These are phyloP conservation scores for Suillus ampliporus DNA, from an alignment of 768 basidiomycete genomes.

Conservation along the genomic window DNA sequence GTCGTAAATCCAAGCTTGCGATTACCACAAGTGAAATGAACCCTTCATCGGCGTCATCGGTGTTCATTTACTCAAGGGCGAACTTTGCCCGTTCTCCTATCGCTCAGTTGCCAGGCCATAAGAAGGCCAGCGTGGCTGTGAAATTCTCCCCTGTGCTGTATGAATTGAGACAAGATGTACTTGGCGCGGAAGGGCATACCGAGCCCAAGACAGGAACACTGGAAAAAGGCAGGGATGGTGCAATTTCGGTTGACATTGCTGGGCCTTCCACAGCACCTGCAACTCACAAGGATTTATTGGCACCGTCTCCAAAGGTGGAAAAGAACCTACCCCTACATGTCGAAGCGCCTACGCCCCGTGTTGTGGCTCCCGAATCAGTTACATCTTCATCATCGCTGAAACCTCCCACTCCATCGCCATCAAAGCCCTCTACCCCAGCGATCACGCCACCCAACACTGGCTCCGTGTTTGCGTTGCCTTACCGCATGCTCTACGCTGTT, in stretches of 20 bases:
- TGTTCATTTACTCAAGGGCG: slow-evolving; percentile 95
- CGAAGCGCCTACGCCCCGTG: slow-evolving; percentile 12
- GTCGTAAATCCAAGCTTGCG: slow-evolving; percentile 60
- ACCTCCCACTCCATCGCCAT: slow-evolving; percentile 16
- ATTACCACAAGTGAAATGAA: slow-evolving; percentile 40
- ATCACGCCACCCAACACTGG: slow-evolving; percentile 53
- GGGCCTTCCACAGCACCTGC: slow-evolving; percentile 33
- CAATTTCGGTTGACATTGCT: slow-evolving; percentile 63
- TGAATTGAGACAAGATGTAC: slow-evolving; percentile 75
- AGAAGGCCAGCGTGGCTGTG: slow-evolving; percentile 94
- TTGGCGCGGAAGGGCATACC: slow-evolving; percentile 35
- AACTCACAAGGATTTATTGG: slow-evolving; percentile 24
- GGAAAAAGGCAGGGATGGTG: slow-evolving; percentile 68
- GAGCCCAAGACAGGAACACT: slow-evolving; percentile 65
- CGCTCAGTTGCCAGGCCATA: slow-evolving; percentile 94
- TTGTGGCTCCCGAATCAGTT: slow-evolving; percentile 17
- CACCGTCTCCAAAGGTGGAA: slow-evolving; percentile 11
- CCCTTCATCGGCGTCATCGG: slow-evolving; percentile 58
- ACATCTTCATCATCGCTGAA: slow-evolving; percentile 14
- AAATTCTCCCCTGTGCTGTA: slow-evolving; percentile 93
- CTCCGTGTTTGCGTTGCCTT: slow-evolving; percentile 87
- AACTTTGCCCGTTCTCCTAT: slow-evolving; percentile 94
- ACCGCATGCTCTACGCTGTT: slow-evolving; percentile 94
- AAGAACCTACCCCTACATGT: background rate
- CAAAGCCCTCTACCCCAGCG: slow-evolving; percentile 24